Base-by-base conservation (phyloP, 2,329 filamentous ascomycete species). In the Colletotrichum trifolii region DNA sequence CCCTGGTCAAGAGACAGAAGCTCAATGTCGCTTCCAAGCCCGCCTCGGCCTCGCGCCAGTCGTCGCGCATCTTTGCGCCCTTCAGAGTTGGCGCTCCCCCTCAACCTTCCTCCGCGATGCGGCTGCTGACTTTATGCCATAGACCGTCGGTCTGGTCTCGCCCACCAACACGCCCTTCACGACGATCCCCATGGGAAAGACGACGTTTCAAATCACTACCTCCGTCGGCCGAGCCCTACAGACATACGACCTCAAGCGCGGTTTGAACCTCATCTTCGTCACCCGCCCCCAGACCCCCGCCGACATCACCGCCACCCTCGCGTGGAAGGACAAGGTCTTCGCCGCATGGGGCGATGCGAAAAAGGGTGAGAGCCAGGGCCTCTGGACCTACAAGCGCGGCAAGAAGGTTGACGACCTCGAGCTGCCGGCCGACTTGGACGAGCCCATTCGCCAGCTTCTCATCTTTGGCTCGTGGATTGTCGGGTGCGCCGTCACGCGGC, bases 161-260 rank as follows among this genome's bases (percentile, higher is more conserved):
- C 93, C 96, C 1, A 97, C 95, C 2, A 80, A 84, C 53, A 93
- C 97, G 0, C 95, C 96, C 0, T 98, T 99, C 74, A 94, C 95
- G 2, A 91, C 91, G 6, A 86, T 96, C 38, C 92, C 95, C 1
- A 84, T 97, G 13, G 96, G 96, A 63, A 97, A 97, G 79, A 95
- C 93, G 1, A 97, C 94, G 4, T 99, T 97, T 75, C 96, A 99
- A 77, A 93, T 99, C 77, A 98, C 96, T 39, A 99, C 96, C 36
- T 98, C 93, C 0, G 92, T 96, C 67, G 96, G 95, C 68, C 88
- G 90, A 72, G 93, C 91, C 64, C 85, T 99, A 50, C 96, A 99
- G 79, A 99, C 96, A 0, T 99, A 99, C 81, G 96, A 99, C 76
- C 82, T 99, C 67, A 93, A 91, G 76, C 89, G 90, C 72, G 95